Evolutionary conservation across 257 asterid species (phyloP).

Genomic region (Galeopsis tetrahit): DNA sequence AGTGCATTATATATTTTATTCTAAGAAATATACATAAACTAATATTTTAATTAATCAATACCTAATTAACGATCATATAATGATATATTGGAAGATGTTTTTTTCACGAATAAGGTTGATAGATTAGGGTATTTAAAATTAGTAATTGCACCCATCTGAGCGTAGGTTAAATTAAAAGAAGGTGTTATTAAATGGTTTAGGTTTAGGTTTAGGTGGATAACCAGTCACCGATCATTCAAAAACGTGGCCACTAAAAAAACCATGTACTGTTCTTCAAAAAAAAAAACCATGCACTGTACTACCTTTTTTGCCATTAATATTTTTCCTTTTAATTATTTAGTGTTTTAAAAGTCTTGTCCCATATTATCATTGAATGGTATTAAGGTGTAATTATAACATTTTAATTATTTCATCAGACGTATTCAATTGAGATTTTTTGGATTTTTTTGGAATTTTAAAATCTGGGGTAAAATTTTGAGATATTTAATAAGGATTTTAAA

Average conservation of each 20-base stretch:
- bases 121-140: not conserved
- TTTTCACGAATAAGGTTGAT: not conserved
- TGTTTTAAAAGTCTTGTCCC: not conserved
- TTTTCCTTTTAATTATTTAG: not conserved
- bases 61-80: not conserved
- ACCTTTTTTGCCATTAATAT: not conserved
- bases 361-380: not conserved
- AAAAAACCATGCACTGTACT: not conserved
- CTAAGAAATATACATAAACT: not conserved
- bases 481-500: too few relatives aligned
- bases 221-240: conserved; percentile 1
- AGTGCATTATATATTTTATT: not conserved
- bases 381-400: too few relatives aligned
- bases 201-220: conserved; percentile 24
- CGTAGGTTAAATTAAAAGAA: not conserved
- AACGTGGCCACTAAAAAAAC: conserved; percentile 13
- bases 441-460: too few relatives aligned
- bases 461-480: too few relatives aligned
- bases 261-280: too few relatives aligned
- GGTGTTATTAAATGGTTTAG: not conserved
- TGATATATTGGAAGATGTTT: not conserved
- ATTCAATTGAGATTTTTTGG: too few relatives aligned
- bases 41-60: not conserved
- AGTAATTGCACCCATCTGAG: not conserved
- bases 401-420: too few relatives aligned